Percentiles rank a stretch among this genome's conserved stretches.
These are phyloP conservation scores for Ophiostoma tasmaniense DNA, from an alignment of 2,329 filamentous ascomycete genomes.

Conservation along the genomic window DNA sequence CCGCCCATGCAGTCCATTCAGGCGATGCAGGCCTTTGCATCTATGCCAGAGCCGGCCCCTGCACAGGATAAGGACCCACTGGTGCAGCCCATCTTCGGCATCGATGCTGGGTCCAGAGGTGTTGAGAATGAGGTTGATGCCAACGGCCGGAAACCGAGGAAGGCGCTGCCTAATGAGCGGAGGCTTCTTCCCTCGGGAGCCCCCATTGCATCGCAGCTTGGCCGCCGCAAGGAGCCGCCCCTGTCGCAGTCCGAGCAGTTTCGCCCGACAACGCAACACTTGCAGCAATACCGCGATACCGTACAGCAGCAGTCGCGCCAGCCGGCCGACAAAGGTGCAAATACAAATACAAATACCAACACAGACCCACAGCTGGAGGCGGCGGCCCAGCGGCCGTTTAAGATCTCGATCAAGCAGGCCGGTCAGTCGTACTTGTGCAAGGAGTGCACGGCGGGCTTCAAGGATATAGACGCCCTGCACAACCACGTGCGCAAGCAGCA, in stretches of 20 bases:
- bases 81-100: background rate
- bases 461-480: conserved; percentile 37
- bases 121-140: background rate
- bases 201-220: background rate
- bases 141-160: conserved; percentile 15
- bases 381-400: conserved; percentile 19
- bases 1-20: background rate
- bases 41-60: background rate
- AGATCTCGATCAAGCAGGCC: conserved; percentile 21
- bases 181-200: conserved; percentile 17
- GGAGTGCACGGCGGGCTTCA: conserved; percentile 36
- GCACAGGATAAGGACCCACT: background rate
- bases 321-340: background rate
- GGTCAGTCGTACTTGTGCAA: conserved; percentile 26
- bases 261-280: background rate
- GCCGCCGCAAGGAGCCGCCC: background rate
- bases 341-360: too few species aligned
- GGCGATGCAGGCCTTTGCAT: background rate
- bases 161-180: conserved; percentile 20
- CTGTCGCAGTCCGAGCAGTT: background rate
- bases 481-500: conserved; percentile 46
- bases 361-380: conserved; percentile 9
- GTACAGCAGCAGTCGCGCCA: background rate
- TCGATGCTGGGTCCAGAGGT: background rate
- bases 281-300: conserved; percentile 7